Base-by-base conservation (phyloP, 208 protist species). In the Plasmodiophora brassicae region DNA sequence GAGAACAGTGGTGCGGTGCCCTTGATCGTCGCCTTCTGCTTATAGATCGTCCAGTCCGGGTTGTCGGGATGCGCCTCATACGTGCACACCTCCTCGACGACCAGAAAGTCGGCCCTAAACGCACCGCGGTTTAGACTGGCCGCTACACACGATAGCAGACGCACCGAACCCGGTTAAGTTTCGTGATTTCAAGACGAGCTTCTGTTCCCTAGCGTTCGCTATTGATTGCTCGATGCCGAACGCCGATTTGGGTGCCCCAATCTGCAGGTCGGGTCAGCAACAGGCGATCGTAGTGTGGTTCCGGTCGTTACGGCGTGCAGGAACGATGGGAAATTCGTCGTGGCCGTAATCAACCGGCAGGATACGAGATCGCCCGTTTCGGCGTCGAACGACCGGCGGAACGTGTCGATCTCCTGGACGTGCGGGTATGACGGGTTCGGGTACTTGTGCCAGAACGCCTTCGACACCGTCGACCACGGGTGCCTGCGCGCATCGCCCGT, bases 391-490 rank as follows among this genome's bases (percentile, higher is more conserved):
- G 5, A 36, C 65, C 65, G 32, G 32, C 41, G 32, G 41, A 78
- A 78, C 10, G 32, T 44, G 41, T 78, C 65, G n/a, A 78, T 78
- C 65, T 78, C 65, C n/a, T 78, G 5, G 65, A 78, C 65, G n/a
- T 78, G 65, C 5, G 65, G 65, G 41, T 78, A 78, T 38, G 65
- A n/a, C 41, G 65, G 65, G 41, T 78, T 78, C 65, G 65, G 65
- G 41, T 78, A 78, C 41, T 78, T 78, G 32, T 78, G 32, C 65
- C 65, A 78, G 41, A 78, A 78, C 65, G 65, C 65, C 32, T 38
- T 78, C 41, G 65, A 78, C 10, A 78, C 65, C 14, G 65, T 78
- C 14, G 65, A 14, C 65, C 65, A 78, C 5, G 65, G 65, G n/a
- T 78, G 65, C 65, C 65, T 78, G 41, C 14, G 41, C n/a, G n/a